Base-by-base conservation (phyloP, 2,329 filamentous ascomycete species). In the Cordyceps tenuipes region DNA sequence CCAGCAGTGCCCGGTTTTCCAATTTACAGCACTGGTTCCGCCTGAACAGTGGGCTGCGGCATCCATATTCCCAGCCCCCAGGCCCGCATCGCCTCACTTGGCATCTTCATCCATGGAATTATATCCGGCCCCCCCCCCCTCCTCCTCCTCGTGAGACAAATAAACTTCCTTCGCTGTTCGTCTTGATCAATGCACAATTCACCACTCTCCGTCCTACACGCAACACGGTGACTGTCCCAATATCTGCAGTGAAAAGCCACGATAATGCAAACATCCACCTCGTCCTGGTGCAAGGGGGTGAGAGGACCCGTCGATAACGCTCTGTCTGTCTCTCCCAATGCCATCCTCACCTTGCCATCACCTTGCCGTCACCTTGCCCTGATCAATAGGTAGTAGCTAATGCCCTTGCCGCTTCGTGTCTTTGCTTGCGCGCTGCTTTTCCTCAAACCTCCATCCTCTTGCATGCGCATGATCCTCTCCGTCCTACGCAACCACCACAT, bases 231-330 rank as follows among this genome's bases (percentile, higher is more conserved):
- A 36, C 9, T 13, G 34, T 36, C 34, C 34, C 34, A 36, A 36
- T 13, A 36, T 59, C 48, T 59, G 26, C 56, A 36, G 56, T 59
- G n/a, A 46, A 46, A 43, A 52, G 57, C 57, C 57, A 59, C 41
- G 29, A 53, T 49, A 46, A 49, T 46, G 31, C 56, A 9, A 58
- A 47, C 50, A 59, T 53, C 49, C 57, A 53, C 39, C 48, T 52
- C 46, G 41, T 19, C 26, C 39, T 26, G 48, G 48, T 17, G 48
- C 36, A 59, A 47, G 48, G 47, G 48, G 47, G 36, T 36, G 39
- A 26, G 47, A 39, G 47, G 36, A 36, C 36, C 26, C 17, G 39
- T 51, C 19, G 39, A 59, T 29, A 34, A 29, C 23, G 3, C 21
- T 29, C 54, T 36, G 34, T 36, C 34, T 36, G 34, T 36, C 54